Conservation (phyloP, 495 filamentous ascomycete genomes). For the Daldinia decipiens region DNA sequence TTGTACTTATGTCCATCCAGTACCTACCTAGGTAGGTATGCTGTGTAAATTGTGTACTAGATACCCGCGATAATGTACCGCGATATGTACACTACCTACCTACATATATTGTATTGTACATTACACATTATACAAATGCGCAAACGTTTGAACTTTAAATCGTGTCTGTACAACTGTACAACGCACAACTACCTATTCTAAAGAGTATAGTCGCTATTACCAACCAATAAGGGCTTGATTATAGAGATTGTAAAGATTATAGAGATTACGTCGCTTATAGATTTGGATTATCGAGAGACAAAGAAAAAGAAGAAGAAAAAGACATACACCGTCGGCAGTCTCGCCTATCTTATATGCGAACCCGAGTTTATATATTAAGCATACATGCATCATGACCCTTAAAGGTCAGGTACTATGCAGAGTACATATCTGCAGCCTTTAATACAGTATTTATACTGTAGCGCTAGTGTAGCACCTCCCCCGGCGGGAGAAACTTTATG, state of each 20-base stretch:
- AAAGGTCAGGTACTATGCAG: conserved; percentile 6
- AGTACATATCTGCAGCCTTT: not conserved
- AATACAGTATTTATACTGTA: conserved; percentile 8
- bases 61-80: not conserved
- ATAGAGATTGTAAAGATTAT: not conserved
- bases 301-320: not conserved
- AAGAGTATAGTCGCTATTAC: not conserved
- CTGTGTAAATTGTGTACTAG: not conserved
- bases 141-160: not conserved
- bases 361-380: conserved; percentile 2
- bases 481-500: conserved; percentile 37
- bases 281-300: not conserved
- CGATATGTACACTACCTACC: not conserved
- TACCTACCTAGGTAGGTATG: too few relatives aligned
- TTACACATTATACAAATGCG: not conserved
- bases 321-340: not conserved
- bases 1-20: too few relatives aligned
- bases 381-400: conserved; percentile 1
- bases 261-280: not conserved
- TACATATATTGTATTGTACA: not conserved
- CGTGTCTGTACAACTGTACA: conserved; percentile 4
- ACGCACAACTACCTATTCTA: too few relatives aligned
- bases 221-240: not conserved
- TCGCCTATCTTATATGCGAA: conserved; percentile 3
- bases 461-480: conserved; percentile 19